Conservation (phyloP, 2,329 filamentous ascomycete genomes). For the Ophioceras dolichostomum region DNA sequence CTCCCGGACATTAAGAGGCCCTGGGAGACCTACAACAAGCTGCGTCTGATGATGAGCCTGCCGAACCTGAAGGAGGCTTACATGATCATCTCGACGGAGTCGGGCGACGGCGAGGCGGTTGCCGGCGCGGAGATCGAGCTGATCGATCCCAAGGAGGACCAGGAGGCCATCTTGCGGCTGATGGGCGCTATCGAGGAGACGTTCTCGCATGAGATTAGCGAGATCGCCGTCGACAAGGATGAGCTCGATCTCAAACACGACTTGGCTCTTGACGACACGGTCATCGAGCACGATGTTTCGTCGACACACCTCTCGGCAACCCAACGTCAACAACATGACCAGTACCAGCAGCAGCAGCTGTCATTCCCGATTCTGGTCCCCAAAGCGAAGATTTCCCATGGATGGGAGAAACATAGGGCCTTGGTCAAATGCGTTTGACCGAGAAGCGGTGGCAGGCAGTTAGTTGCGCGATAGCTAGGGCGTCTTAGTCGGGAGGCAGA, state of each 20-base stretch:
- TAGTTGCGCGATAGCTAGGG: no score
- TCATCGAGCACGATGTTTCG: no score
- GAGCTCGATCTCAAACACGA: not conserved
- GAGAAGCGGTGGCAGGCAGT: no score
- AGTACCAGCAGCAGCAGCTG: slow-evolving; percentile 1
- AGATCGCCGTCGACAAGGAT: not conserved
- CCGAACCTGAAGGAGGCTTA: slow-evolving; percentile 23
- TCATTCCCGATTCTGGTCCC: slow-evolving; percentile 1
- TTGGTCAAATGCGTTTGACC: slow-evolving; percentile 1
- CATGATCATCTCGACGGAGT: slow-evolving; percentile 16
- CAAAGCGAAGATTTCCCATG: slow-evolving; percentile 2
- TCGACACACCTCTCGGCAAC: no score
- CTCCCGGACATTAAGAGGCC: slow-evolving; percentile 27
- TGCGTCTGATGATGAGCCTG: slow-evolving; percentile 29
- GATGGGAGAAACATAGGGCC: not conserved
- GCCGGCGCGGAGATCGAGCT: slow-evolving; percentile 13
- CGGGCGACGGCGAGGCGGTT: slow-evolving; percentile 7
- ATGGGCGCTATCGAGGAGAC: slow-evolving; percentile 13
- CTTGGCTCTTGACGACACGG: not conserved
- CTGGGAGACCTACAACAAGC: slow-evolving; percentile 40
- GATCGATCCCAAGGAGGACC: slow-evolving; percentile 15
- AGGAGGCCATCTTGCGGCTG: slow-evolving; percentile 7
- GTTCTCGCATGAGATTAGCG: slow-evolving; percentile 10
- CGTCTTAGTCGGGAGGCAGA: no score
- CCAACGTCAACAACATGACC: not conserved